Conservation (phyloP, 208 protist species). For the Trypanosoma avium region DNA sequence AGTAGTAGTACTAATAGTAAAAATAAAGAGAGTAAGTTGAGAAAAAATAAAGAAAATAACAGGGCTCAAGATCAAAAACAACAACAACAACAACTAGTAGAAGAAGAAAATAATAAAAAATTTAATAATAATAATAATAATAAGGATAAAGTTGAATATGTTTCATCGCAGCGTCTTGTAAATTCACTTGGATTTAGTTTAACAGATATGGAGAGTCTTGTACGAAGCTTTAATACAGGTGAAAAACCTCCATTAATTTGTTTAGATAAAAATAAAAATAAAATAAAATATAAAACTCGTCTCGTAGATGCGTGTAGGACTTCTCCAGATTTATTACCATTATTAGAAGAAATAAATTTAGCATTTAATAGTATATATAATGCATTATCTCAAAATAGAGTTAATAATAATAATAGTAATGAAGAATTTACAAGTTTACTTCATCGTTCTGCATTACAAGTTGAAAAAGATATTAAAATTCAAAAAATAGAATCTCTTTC, state of each 20-base stretch:
- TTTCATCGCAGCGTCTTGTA: slow-evolving; percentile 7
- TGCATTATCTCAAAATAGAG: neutral
- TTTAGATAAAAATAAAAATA: neutral
- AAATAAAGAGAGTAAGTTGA: no score
- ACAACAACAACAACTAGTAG: neutral
- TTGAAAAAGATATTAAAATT: neutral
- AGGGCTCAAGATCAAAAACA: slow-evolving; percentile 7
- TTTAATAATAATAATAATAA: neutral
- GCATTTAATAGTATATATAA: neutral
- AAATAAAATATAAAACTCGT: neutral
- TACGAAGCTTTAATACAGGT: slow-evolving; percentile 12
- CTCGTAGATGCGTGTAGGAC: slow-evolving; percentile 3
- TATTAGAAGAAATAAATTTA: neutral
- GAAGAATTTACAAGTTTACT: neutral
- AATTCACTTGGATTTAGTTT: slow-evolving; percentile 19
- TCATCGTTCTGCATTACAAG: neutral
- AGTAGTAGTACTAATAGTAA: neutral
- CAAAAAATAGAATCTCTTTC: neutral
- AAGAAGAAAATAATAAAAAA: no score
- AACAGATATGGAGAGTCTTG: slow-evolving; percentile 10
- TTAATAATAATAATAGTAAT: neutral
- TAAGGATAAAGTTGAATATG: neutral
- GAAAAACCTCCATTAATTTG: neutral
- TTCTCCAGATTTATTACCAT: neutral
- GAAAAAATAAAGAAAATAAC: no score